Percentiles rank a stretch among this genome's conserved stretches.
These are phyloP conservation scores for Talaromyces adpressus DNA, from an alignment of 495 filamentous ascomycete genomes.

Conservation along the genomic window DNA sequence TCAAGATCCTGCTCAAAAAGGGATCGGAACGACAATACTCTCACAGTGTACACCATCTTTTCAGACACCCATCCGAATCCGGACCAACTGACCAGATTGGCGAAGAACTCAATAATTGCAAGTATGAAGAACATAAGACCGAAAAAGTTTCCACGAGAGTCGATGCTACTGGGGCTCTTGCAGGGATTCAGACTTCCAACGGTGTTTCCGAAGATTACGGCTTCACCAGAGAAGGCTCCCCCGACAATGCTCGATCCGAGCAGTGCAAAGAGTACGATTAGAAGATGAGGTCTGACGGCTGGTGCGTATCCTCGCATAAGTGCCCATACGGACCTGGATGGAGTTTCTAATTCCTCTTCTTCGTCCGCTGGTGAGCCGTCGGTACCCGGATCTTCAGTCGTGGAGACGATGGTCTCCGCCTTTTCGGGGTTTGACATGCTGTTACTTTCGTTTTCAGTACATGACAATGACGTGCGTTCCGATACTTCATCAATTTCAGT, in stretches of 20 bases:
- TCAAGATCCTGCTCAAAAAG: conserved; percentile 46
- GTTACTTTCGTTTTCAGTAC: conserved; percentile 17
- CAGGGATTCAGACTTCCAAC: conserved; percentile 41
- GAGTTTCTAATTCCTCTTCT: conserved; percentile 17
- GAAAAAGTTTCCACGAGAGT: conserved; percentile 37
- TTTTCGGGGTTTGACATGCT: conserved; percentile 13
- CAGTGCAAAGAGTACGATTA: conserved; percentile 29
- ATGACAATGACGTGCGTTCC: conserved; percentile 19
- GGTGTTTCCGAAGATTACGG: conserved; percentile 47
- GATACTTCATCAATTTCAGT: conserved; percentile 19
- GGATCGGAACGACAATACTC: conserved; percentile 43
- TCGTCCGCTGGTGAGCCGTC: conserved; percentile 18
- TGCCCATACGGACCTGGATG: conserved; percentile 24
- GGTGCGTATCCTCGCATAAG: conserved; percentile 25
- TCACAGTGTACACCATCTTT: conserved; percentile 41
- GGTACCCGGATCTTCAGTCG: conserved; percentile 9
- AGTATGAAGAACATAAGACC: conserved; percentile 51
- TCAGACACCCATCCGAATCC: conserved; percentile 46
- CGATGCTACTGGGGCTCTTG: conserved; percentile 26
- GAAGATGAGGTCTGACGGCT: conserved; percentile 27
- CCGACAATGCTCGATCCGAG: conserved; percentile 37
- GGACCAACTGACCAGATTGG: conserved; percentile 42
- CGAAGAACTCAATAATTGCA: conserved; percentile 44
- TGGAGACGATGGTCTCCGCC: conserved; percentile 13
- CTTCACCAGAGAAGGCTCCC: conserved; percentile 41